These are phyloP conservation scores for Coemansia sp. DNA, from an alignment of 192 early-diverging fungal genomes.

Conservation along the genomic window DNA sequence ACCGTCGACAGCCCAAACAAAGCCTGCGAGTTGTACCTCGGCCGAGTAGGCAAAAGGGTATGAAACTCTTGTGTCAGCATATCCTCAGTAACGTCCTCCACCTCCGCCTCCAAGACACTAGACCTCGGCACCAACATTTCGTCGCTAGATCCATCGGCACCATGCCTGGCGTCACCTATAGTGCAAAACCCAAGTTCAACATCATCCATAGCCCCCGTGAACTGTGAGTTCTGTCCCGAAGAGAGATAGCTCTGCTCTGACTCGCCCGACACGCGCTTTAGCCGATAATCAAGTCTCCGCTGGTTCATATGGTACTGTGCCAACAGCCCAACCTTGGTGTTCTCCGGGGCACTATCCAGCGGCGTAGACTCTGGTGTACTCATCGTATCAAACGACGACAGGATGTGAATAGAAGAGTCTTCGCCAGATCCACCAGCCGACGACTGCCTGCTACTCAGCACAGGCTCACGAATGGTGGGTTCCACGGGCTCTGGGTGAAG, in stretches of 20 bases:
- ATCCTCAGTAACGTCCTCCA: slow-evolving; percentile 5
- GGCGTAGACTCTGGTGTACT: slow-evolving; percentile 43
- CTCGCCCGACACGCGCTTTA: slow-evolving; percentile 15
- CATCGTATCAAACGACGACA: slow-evolving; percentile 39
- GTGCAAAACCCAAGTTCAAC: slow-evolving; percentile 33
- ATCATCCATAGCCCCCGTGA: neutral
- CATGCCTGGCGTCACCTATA: slow-evolving; percentile 3
- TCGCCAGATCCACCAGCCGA: slow-evolving; percentile 27
- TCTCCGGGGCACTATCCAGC: slow-evolving; percentile 36
- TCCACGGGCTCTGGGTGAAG: slow-evolving; percentile 27
- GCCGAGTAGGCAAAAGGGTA: slow-evolving; percentile 36
- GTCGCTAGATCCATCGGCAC: neutral
- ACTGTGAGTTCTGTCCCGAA: slow-evolving; percentile 14
- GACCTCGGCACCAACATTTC: neutral
- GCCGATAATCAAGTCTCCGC: slow-evolving; percentile 16
- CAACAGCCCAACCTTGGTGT: slow-evolving; percentile 35
- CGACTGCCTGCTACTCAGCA: slow-evolving; percentile 13
- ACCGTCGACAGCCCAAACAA: slow-evolving; percentile 45
- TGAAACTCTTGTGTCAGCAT: slow-evolving; percentile 12
- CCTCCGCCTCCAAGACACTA: neutral
- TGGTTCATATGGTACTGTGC: slow-evolving; percentile 47
- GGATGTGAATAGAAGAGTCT: slow-evolving; percentile 37
- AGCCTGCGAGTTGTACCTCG: slow-evolving; percentile 25
- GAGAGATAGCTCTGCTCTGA: slow-evolving; percentile 20
- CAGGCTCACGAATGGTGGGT: neutral